These are phyloP conservation scores for Spathaspora sp. DNA, from an alignment of 1,139 yeast genomes.

Conservation along the genomic window DNA sequence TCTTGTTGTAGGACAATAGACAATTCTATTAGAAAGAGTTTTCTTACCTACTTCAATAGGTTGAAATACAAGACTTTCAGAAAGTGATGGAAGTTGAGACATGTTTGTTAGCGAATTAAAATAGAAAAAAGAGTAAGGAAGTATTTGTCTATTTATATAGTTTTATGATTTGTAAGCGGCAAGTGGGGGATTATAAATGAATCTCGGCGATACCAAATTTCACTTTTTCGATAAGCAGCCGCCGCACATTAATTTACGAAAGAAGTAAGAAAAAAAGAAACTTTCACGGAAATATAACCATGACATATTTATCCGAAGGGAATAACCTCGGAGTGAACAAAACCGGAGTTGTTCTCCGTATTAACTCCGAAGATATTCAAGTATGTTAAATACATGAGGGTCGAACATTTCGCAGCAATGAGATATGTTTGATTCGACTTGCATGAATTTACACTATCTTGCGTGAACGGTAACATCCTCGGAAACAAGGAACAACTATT, in stretches of 20 bases:
- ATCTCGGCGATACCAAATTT: background rate
- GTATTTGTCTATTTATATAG: background rate
- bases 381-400: no score
- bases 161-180: background rate
- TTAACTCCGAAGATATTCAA: no score
- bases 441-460: no score
- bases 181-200: background rate
- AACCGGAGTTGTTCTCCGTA: no score
- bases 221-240: background rate
- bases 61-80: slow-evolving; percentile 38
- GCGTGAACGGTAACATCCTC: no score
- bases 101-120: background rate
- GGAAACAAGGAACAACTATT: no score
- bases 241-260: background rate
- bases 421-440: no score
- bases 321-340: background rate
- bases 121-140: background rate
- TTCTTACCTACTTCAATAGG: slow-evolving; percentile 47
- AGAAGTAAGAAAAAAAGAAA: background rate
- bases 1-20: slow-evolving; percentile 57
- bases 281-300: background rate
- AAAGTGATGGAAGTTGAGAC: slow-evolving; percentile 12
- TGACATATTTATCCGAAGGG: background rate
- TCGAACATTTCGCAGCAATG: no score
- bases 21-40: slow-evolving; percentile 41